These are phyloP conservation scores for Furculomyces boomerangus DNA, from an alignment of 371 early-diverging fungal genomes.

Conservation along the genomic window DNA sequence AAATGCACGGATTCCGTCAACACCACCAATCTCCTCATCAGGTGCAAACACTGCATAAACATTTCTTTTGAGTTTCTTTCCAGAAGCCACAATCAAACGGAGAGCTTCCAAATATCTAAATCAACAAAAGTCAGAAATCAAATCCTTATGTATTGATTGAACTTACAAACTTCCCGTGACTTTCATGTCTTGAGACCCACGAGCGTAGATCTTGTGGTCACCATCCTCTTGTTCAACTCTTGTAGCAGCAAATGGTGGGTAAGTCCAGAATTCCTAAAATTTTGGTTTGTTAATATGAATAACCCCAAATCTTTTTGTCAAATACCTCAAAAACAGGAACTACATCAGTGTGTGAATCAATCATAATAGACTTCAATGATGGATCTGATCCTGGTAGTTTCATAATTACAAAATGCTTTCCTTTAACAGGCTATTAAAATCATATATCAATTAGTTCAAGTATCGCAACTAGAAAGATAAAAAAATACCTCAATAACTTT, in stretches of 20 bases:
- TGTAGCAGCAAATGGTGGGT: slow-evolving; percentile 50
- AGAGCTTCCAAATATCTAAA: slow-evolving; percentile 48
- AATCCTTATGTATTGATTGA: neutral
- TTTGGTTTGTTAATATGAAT: neutral
- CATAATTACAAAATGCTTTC: slow-evolving; percentile 50
- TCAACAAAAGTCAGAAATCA: neutral
- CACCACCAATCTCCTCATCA: slow-evolving; percentile 70
- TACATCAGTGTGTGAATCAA: slow-evolving; percentile 71
- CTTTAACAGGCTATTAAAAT: slow-evolving; percentile 19
- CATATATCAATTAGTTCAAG: too few species aligned
- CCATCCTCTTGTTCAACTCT: slow-evolving; percentile 25
- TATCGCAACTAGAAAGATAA: neutral
- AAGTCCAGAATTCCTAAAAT: slow-evolving; percentile 36
- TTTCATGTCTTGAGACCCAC: slow-evolving; percentile 77
- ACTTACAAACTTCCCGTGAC: slow-evolving; percentile 34
- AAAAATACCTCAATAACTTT: slow-evolving; percentile 25
- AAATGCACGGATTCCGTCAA: slow-evolving; percentile 46
- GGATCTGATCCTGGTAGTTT: slow-evolving; percentile 40
- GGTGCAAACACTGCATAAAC: slow-evolving; percentile 53
- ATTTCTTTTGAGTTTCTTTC: slow-evolving; percentile 33
- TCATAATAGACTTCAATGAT: slow-evolving; percentile 30
- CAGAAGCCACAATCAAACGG: slow-evolving; percentile 29
- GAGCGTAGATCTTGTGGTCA: slow-evolving; percentile 47
- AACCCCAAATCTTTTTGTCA: too few species aligned
- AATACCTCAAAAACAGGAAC: slow-evolving; percentile 47